These are phyloP conservation scores for Xerocomus minutiporus DNA, from an alignment of 1,284 basidiomycete genomes.

Conservation along the genomic window DNA sequence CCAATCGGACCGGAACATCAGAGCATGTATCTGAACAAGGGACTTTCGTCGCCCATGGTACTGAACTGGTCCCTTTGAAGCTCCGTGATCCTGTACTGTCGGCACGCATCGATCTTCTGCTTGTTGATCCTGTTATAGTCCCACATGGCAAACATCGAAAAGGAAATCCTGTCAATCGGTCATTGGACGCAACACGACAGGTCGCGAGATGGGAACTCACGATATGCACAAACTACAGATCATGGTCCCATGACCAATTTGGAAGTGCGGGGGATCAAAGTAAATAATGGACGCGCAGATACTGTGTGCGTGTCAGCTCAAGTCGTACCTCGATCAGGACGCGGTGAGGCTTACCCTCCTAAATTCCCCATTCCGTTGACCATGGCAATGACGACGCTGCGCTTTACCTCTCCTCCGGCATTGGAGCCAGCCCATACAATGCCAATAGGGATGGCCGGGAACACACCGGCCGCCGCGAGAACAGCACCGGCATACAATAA, in stretches of 20 bases:
- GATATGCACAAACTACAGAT: constrained; percentile 44
- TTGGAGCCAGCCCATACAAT: constrained; percentile 58
- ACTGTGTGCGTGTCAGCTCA: constrained; percentile 10
- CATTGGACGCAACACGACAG: background rate
- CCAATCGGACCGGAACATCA: background rate
- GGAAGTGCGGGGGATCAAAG: constrained; percentile 42
- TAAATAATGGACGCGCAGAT: constrained; percentile 43
- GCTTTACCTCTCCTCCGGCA: constrained; percentile 51
- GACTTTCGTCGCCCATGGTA: constrained; percentile 43
- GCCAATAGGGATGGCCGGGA: constrained; percentile 47
- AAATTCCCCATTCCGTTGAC: constrained; percentile 50
- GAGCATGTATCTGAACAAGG: constrained; percentile 41
- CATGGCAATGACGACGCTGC: constrained; percentile 50
- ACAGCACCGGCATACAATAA: constrained; percentile 48
- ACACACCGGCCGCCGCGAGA: constrained; percentile 50
- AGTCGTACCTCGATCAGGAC: background rate
- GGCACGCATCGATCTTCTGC: constrained; percentile 38
- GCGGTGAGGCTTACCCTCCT: constrained; percentile 37
- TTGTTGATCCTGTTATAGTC: constrained; percentile 39
- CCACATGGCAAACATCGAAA: constrained; percentile 36
- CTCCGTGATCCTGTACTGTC: constrained; percentile 35
- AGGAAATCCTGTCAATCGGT: constrained; percentile 2
- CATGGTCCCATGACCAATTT: constrained; percentile 45
- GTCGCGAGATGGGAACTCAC: constrained; percentile 12
- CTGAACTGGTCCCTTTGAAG: constrained; percentile 32